Evolutionary conservation across 441 rosid genomes (phyloP), one percentile per base, ranked within the genome.

Genomic region (Rhodomyrtus psidioides): DNA sequence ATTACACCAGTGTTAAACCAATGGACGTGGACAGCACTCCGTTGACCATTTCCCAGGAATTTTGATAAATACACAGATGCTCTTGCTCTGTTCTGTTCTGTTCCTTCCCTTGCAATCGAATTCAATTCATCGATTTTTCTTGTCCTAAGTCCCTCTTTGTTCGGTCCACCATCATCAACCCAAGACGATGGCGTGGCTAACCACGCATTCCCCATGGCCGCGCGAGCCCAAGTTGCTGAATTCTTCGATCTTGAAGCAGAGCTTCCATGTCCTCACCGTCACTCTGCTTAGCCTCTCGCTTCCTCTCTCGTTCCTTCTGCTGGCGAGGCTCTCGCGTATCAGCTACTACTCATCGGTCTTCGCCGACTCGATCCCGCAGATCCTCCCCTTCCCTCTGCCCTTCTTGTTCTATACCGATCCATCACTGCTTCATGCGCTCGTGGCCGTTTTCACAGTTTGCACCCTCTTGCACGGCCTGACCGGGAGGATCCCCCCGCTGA

Each of bases 221-320:
- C 85, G 81, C 83, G 51, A 53, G 16, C 60, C 54, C 56, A n/a
- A n/a, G 26, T 56, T 88, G 75, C 19, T 17, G 23, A 55, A 76
- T 12, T 70, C 53, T 56, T 51, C 87, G 54, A 55, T 53, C 53
- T 55, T 90, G 54, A 84, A 81, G 53, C 90, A 89, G 83, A 87
- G 93, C 23, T 93, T 95, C 82, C 93, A 91, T 82, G 76, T 92
- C 88, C 82, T 93, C 83, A 88, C 95, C 54, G 86, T 90, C 70
- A 89, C 94, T 82, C 95, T 96, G 65, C 93, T 95, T 81, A 92
- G 94, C 88, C 94, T 94, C 65, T 91, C 94, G 83, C 92, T 95
- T 84, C 98, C 99, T 17, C 97, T 96, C 56, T 94, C 97, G 2
- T 96, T 95, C 88, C 96, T 96, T 81, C 92, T 96, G 54, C 85